Evolutionary conservation across 805 yeast genomes (phyloP), one percentile per base, ranked within the genome.

Genomic region (Allodekkera sacchari): DNA sequence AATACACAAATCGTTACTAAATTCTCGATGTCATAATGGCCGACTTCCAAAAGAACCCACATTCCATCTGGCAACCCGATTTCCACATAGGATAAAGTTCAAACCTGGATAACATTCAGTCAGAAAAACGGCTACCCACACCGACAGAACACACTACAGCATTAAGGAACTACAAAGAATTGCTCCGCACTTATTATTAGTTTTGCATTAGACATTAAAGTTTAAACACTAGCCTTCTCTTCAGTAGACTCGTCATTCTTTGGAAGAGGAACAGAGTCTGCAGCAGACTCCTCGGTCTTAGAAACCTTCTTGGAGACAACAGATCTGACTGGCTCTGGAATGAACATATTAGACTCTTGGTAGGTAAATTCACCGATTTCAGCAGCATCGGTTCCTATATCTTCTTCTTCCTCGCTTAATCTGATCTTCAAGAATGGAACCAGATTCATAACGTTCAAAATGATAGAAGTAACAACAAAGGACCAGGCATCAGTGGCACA

Each of bases 321-420:
- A 22, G 85, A 77, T 64, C 89, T 75, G 38, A 79, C 66, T 42
- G 94, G 92, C 63, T 82, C 87, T 44, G 87, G 77, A 36, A 81
- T 75, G 59, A 68, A 82, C 44, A 68, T 68, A 35, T 68, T 71
- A 27, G 76, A 78, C 43, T 77, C 84, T 43, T 63, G 62, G 54
- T 70, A 83, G 37, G 94, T 83, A 55, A 74, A 77, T 59, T 88
- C 97, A 46, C 96, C 96, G 50, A 87, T 84, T 65, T 88, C 87
- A 14, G 85, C 77, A 41, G 78, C 69, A 60, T 89, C 98, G 19
- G 92, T 79, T 39, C 97, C 96, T 44, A 77, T 52, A 42, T 78
- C 74, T 62, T 89, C 97, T 55, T 82, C 89, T 40, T 87, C 95
- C 49, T 82, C 83, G 43, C 76, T 70, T 47, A 87, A 71, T 64